Base-by-base conservation (phyloP, 2,329 filamentous ascomycete species). In the Calonectria pseudoreteaudii region DNA sequence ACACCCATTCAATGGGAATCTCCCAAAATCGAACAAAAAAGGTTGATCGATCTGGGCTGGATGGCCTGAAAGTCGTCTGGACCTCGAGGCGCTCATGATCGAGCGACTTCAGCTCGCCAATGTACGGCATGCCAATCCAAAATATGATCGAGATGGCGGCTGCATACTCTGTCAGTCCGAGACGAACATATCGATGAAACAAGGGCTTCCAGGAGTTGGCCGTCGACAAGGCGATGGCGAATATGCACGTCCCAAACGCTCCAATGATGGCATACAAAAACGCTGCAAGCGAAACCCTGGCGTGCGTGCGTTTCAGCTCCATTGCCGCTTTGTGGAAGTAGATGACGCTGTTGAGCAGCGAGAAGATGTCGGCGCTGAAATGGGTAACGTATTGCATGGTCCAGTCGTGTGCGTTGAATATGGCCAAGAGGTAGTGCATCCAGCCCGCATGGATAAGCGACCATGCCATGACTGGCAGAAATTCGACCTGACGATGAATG, bases 311-410 rank as follows among this genome's bases (percentile, higher is more conserved):
- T 81, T 92, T 85, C 2, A 93, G 85, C 80, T 93, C 92, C 80
- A 93, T 90, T 41, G 91, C 87, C 2, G 91, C 91, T 82, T 93
- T 93, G 82, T 93, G 89, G 79, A 93, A 92, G 82, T 93, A 93
- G 76, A 93, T 93, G 72, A 93, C 88, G 77, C 90, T 92, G 82
- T 93, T 93, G 34, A 93, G 84, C 11, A 93, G 86, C 3, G 91
- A 91, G 80, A 93, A 93, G 69, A 93, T 92, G 80, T 93, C 92
- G 53, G 90, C 91, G 73, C 88, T 91, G 81, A 93, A 93, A 26
- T 89, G 91, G 2, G 92, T 93, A 64, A 93, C 92, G 81, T 93
- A 93, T 77, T 90, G 87, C 92, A 93, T 93, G 0, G 91, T 93
- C 90, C 91, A 93, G 82, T 93, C 91, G 79, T 93, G 91, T 5